Percentiles rank a stretch among this genome's conserved stretches.
Conservation (phyloP, 176 grass and related monocot species). For the Phyllostachys edulis region DNA sequence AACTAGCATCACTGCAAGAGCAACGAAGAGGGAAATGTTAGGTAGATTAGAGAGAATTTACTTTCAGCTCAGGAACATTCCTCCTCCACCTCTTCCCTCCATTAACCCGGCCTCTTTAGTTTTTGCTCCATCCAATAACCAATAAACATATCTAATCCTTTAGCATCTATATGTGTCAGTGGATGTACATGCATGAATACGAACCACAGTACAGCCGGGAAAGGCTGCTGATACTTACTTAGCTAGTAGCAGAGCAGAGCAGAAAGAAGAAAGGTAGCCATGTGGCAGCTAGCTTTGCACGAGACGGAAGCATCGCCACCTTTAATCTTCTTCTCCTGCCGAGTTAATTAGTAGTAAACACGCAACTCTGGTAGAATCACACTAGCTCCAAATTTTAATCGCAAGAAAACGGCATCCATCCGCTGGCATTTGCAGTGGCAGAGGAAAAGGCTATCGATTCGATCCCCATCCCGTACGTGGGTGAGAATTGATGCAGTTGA, state of each 20-base stretch:
- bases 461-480: too few species aligned
- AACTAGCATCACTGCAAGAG: too few species aligned
- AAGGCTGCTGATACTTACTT: neutral
- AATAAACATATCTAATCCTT: too few species aligned
- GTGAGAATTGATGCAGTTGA: neutral
- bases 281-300: too few species aligned
- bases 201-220: neutral
- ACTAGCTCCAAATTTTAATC: neutral
- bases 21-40: too few species aligned
- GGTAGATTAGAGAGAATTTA: neutral
- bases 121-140: neutral
- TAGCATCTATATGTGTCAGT: neutral
- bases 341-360: neutral
- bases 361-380: conserved; percentile 14
- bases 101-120: neutral
- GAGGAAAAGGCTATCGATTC: too few species aligned
- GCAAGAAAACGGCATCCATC: neutral
- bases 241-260: too few species aligned
- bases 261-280: too few species aligned
- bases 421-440: neutral
- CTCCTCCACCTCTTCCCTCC: neutral
- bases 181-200: neutral
- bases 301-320: too few species aligned
- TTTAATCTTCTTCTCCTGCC: too few species aligned
- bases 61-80: neutral